These are phyloP conservation scores for Rhodotorula kratochvilovae DNA, from an alignment of 768 basidiomycete genomes.

Conservation along the genomic window DNA sequence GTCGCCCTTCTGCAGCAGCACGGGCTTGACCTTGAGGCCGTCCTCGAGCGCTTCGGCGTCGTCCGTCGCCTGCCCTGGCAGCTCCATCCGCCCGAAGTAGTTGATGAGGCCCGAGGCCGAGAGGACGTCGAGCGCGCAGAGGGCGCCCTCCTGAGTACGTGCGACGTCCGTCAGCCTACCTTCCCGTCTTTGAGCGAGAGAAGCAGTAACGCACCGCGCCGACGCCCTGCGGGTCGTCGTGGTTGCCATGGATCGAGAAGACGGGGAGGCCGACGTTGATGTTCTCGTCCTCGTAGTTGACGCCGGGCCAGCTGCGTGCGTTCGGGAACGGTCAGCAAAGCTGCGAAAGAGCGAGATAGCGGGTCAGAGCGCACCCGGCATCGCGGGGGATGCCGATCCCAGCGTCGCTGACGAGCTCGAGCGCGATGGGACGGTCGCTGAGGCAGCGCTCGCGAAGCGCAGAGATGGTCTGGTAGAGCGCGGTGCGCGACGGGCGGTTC, in stretches of 20 bases:
- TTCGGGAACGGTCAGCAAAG: neutral
- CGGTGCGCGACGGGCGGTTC: slow-evolving; percentile 86
- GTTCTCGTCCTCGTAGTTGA: slow-evolving; percentile 96
- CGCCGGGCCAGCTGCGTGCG: slow-evolving; percentile 72
- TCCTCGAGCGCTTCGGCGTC: slow-evolving; percentile 62
- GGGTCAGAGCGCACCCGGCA: slow-evolving; percentile 60
- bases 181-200: no score
- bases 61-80: slow-evolving; percentile 57
- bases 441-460: slow-evolving; percentile 85
- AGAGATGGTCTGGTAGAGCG: slow-evolving; percentile 81
- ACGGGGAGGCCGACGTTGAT: slow-evolving; percentile 93
- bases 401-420: slow-evolving; percentile 89
- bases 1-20: slow-evolving; percentile 69
- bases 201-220: slow-evolving; percentile 81
- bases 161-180: no score
- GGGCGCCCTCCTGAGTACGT: slow-evolving; percentile 92
- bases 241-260: slow-evolving; percentile 98
- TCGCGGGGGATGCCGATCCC: slow-evolving; percentile 79
- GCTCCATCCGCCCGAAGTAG: slow-evolving; percentile 95
- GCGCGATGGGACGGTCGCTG: slow-evolving; percentile 78
- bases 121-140: slow-evolving; percentile 90
- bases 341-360: neutral
- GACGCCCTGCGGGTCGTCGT: slow-evolving; percentile 96
- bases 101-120: slow-evolving; percentile 91
- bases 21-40: slow-evolving; percentile 81